Base-by-base conservation (phyloP, 306 rosid genomes). In the Cucumis hystrix region DNA sequence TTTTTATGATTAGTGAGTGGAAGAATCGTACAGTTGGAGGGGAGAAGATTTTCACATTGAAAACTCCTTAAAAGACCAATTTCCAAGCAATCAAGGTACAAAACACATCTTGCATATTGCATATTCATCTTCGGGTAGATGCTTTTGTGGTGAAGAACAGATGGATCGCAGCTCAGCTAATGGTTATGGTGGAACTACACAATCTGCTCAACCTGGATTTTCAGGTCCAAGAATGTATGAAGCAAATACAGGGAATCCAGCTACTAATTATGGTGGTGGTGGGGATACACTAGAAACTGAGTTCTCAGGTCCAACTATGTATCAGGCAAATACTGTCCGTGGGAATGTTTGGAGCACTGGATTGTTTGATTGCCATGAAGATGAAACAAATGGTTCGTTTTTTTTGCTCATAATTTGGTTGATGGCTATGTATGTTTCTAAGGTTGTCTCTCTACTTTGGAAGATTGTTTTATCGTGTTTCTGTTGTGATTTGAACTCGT, bases 311-410 rank as follows among this genome's bases (percentile, higher is more conserved):
- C 56, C 84, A 70, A 82, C 78, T 28, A 82, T 81, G 75, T 30
- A 75, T 79, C 75, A 79, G 49, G 1, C 74, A 20, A 10, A 68
- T 61, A 70, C 85, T 52, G 77, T 80, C 45, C 10, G 65, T 83
- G 93, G 93, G 51, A 79, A 10, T 45, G 86, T 89, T 54, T 89
- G 89, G 89, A 89, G 86, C 78, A 86, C 91, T 51, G 88, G 88
- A 83, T 77, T 87, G 35, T 89, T 89, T 76, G 93, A 89, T 54
- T 85, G 93, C 67, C 87, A 87, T 75, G 90, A 86, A 79, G 80
- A 90, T 83, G 84, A 90, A 65, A 84, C 90, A 69, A 90, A 90
- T 60, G 91, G 89, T 90, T 86, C 66, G 63, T 57, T 81, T 67
- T 67, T 23, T 33, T 75, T 54, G 12, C 47, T 35, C 20, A 23